phyloP scores from a whole-genome alignment of 106 monocot species.

The Dendrobium huoshanense region DNA sequence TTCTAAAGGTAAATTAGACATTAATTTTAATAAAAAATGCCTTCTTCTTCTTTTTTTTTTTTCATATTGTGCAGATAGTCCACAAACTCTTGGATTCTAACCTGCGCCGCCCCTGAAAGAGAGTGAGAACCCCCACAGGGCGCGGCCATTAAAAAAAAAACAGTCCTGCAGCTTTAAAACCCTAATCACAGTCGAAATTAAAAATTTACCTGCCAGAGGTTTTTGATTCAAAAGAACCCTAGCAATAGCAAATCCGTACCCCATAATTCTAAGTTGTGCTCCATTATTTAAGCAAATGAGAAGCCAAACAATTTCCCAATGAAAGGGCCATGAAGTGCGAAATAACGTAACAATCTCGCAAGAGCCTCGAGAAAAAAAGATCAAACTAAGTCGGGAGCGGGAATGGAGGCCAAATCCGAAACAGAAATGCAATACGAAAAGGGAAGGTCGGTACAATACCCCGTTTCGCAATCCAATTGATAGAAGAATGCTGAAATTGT shows the following conservation, averaged over 20 bases:
- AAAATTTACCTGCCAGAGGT: background rate
- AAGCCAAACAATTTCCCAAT: background rate
- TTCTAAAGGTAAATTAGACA: background rate
- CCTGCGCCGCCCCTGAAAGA: no score
- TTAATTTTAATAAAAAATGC: no score
- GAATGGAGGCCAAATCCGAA: background rate
- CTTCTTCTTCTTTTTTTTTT: no score
- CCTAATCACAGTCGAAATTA: background rate
- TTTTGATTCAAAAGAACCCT: constrained; percentile 1
- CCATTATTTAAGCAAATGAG: background rate
- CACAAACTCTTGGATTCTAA: no score
- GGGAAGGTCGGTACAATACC: background rate
- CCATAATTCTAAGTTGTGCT: background rate
- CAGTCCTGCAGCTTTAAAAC: background rate
- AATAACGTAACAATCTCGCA: background rate
- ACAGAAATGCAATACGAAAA: background rate
- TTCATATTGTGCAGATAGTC: no score
- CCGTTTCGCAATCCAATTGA: background rate
- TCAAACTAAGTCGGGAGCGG: background rate
- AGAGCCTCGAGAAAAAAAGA: background rate
- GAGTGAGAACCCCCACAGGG: no score
- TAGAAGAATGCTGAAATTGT: background rate
- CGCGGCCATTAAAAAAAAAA: no score
- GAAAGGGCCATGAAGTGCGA: background rate
- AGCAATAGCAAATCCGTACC: background rate